Evolutionary conservation across 2,329 filamentous ascomycete species (phyloP), one percentile per base, ranked within the genome.

Genomic region (Neonectria magnoliae): DNA sequence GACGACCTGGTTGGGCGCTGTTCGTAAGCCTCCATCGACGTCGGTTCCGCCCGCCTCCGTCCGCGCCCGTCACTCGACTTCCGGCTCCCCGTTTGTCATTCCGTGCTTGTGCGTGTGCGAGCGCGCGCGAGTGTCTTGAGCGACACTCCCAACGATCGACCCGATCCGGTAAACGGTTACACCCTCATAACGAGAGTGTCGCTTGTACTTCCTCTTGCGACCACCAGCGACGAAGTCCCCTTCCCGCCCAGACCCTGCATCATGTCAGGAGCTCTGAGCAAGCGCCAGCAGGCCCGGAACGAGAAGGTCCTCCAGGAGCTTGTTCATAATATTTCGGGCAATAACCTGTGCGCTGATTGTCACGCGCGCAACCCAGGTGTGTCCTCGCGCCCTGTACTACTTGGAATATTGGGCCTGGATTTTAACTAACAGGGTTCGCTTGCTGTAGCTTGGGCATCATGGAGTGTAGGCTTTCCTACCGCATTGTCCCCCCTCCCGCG

Each of bases 271-370:
- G 85, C 89, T 48, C 85, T 97, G 79, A 97, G 91, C 85, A 99
- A 98, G 87, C 93, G 96, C 81, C 93, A 98, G 83, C 95, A 98
- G 86, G 93, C 92, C 85, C 94, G 96, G 81, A 98, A 99, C 81
- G 96, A 99, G 84, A 93, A 93, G 78, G 85, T 89, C 60, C 85
- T 99, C 71, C 93, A 98, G 76, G 95, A 98, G 52, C 88, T 99
- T 68, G 91, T 98, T 71, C 92, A 92, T 71, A 89, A 84, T 41
- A 73, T 97, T 10, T 88, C 94, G 9, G 96, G 96, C 64, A 99
- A 99, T 83, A 94, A 96, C 78, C 84, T 89, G 75, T 99, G 96
- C 83, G 96, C 96, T 68, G 96, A 99, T 81, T 99, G 96, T 82
- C 88, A 90, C 77, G 91, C 93, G 66, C 90, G 90, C 78, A 98